These are phyloP conservation scores for Neurospora sp. DNA, from an alignment of 495 filamentous ascomycete genomes.

Conservation along the genomic window DNA sequence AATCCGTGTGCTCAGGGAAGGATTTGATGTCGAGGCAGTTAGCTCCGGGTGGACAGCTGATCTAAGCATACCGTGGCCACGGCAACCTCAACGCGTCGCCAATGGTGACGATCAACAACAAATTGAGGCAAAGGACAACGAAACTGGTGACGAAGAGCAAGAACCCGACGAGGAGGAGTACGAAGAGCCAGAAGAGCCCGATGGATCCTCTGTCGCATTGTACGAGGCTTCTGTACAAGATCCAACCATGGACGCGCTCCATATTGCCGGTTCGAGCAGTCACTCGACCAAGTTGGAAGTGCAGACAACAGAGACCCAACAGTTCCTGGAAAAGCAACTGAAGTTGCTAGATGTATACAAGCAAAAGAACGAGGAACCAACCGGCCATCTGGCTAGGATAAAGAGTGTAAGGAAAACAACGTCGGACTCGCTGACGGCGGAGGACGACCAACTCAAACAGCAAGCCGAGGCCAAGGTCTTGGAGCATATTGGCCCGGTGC, in stretches of 20 bases:
- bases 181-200: conserved; percentile 12
- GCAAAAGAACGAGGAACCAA: conserved; percentile 49
- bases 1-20: conserved; percentile 86
- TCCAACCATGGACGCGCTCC: conserved; percentile 52
- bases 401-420: conserved; percentile 25
- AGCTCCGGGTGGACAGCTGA: conserved; percentile 79
- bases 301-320: conserved; percentile 64
- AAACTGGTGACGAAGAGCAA: conserved; percentile 8
- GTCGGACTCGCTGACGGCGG: not conserved
- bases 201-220: conserved; percentile 51
- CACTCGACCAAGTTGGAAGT: conserved; percentile 53
- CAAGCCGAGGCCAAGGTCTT: conserved; percentile 51
- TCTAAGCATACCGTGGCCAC: conserved; percentile 46
- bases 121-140: not conserved
- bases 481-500: conserved; percentile 89
- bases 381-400: conserved; percentile 34
- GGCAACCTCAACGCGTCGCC: not conserved
- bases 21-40: conserved; percentile 81
- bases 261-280: conserved; percentile 36
- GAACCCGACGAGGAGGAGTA: conserved; percentile 17
- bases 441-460: conserved; percentile 11
- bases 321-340: conserved; percentile 64
- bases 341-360: conserved; percentile 60
- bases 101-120: conserved; percentile 3
- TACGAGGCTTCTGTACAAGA: conserved; percentile 76